Conservation (phyloP, 2,329 filamentous ascomycete species). For the Dactylellina haptotyla region DNA sequence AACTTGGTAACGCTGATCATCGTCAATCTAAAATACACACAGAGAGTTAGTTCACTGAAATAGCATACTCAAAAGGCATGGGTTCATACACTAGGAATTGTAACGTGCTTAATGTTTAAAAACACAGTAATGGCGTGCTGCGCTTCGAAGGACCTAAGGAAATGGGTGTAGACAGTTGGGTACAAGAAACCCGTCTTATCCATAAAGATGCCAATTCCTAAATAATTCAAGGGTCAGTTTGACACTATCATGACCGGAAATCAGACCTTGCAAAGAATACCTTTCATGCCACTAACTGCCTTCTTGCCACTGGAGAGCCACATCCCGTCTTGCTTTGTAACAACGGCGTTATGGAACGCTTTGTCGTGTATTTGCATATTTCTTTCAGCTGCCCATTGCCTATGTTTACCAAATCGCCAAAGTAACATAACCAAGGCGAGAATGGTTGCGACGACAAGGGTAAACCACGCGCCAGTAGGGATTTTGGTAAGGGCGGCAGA, state of each 20-base stretch:
- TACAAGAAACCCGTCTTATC: conserved; percentile 76
- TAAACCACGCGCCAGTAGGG: conserved; percentile 81
- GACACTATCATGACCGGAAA: conserved; percentile 24
- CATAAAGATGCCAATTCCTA: conserved; percentile 77
- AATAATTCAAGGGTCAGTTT: conserved; percentile 59
- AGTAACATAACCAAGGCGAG: conserved; percentile 75
- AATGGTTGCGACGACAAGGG: conserved; percentile 71
- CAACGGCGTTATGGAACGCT: conserved; percentile 44
- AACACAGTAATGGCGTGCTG: conserved; percentile 76
- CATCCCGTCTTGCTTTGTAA: conserved; percentile 34
- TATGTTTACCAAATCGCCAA: conserved; percentile 82
- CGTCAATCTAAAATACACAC: conserved; percentile 56
- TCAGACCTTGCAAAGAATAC: conserved; percentile 10
- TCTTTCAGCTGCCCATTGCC: conserved; percentile 77
- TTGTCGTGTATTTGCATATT: conserved; percentile 49
- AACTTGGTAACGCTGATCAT: conserved; percentile 65
- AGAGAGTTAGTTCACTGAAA: neutral
- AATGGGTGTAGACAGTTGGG: conserved; percentile 76
- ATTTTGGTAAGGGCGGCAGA: conserved; percentile 77
- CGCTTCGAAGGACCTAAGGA: conserved; percentile 75
- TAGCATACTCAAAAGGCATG: neutral
- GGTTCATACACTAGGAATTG: conserved; percentile 59
- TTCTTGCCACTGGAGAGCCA: conserved; percentile 38
- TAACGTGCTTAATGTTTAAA: conserved; percentile 72
- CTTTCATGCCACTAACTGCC: conserved; percentile 42